Base-by-base conservation (phyloP, 2,329 filamentous ascomycete genomes). In the Rhynchosporium agropyri region DNA sequence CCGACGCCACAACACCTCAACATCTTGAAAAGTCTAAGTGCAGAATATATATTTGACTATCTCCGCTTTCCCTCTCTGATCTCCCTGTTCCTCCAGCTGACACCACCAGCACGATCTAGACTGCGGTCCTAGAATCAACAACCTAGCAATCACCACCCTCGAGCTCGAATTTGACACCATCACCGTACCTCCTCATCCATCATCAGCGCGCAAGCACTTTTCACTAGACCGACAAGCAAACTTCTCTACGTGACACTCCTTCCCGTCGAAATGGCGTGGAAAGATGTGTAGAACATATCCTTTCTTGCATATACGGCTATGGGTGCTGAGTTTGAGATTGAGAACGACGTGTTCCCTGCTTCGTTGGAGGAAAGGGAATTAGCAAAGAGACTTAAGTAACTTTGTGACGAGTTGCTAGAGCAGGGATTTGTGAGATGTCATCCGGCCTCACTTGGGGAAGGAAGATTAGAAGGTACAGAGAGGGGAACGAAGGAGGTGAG, bases 161-260 rank as follows among this genome's bases (percentile, higher is more conserved):
- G 31, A 15, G 15, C 42, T 61, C 1, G 63, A 68, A 26, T 62
- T 67, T 7, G 69, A 70, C 55, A 69, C 67, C 10, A 70, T 70
- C 62, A 61, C 66, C 12, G 65, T 49, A 1, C 36, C 0, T 33
- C 60, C 10, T 57, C 63, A 0, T 66, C 66, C 2, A 10, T 57
- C 12, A 67, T 71, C 53, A 70, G 64, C 36, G 67, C 68, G 1
- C 48, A 60, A 5, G 65, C 68, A 0, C 57, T 71, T 3, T 61
- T 62, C 12, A 68, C 29, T 12, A 20, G 40, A 13, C n/a, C 48
- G 48, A 43, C 15, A 46, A 29, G 56, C n/a, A 55, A 63, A 84
- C 48, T 84, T 82, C 38, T 79, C 75, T 40, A 83, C 77, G 72
- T 91, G 87, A 63, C 91, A 76, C 62, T 90, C 4, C 55, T 67